Evolutionary conservation across 495 filamentous ascomycete genomes (phyloP).

Genomic region (Aspergillus homomorphus): DNA sequence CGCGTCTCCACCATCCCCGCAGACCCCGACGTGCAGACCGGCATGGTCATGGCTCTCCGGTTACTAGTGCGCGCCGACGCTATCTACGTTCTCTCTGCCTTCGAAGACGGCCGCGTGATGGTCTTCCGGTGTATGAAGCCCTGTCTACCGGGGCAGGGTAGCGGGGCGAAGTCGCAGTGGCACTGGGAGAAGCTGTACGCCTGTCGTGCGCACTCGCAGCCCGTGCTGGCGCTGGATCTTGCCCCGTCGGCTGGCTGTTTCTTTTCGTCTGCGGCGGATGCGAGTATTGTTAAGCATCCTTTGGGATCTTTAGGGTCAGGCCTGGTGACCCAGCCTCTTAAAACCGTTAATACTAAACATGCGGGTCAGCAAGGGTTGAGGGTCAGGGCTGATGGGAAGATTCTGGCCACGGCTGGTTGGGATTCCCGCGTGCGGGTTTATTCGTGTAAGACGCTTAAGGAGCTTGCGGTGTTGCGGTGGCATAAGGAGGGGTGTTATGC

Average conservation of each 20-base stretch:
- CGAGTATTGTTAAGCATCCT: constrained; percentile 61
- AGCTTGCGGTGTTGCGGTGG: constrained; percentile 94
- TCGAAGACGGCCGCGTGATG: constrained; percentile 78
- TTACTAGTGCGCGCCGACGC: constrained; percentile 46
- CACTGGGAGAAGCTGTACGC: constrained; percentile 66
- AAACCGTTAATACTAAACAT: constrained; percentile 73
- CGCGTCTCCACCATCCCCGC: constrained; percentile 65
- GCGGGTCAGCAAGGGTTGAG: constrained; percentile 79
- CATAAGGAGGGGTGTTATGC: constrained; percentile 86
- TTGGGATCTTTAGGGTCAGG: constrained; percentile 11
- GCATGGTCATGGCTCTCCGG: constrained; percentile 88
- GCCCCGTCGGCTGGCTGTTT: constrained; percentile 58
- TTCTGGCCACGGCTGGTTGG: constrained; percentile 94
- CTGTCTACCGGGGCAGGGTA: constrained; percentile 15
- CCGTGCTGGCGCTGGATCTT: constrained; percentile 75
- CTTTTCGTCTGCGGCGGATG: constrained; percentile 82
- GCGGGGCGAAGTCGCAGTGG: constrained; percentile 17
- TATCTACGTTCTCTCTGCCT: constrained; percentile 65
- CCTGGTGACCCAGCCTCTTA: constrained; percentile 46
- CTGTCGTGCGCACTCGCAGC: constrained; percentile 71
- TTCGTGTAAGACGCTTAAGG: constrained; percentile 73
- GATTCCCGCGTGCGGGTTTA: constrained; percentile 80
- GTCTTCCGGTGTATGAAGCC: constrained; percentile 45
- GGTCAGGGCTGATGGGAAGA: constrained; percentile 74
- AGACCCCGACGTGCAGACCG: constrained; percentile 56